Percentiles rank a stretch among this genome's conserved stretches.
phyloP scores from a whole-genome alignment of 73 alveolate genomes.

The Symbiodinium pilosum region DNA sequence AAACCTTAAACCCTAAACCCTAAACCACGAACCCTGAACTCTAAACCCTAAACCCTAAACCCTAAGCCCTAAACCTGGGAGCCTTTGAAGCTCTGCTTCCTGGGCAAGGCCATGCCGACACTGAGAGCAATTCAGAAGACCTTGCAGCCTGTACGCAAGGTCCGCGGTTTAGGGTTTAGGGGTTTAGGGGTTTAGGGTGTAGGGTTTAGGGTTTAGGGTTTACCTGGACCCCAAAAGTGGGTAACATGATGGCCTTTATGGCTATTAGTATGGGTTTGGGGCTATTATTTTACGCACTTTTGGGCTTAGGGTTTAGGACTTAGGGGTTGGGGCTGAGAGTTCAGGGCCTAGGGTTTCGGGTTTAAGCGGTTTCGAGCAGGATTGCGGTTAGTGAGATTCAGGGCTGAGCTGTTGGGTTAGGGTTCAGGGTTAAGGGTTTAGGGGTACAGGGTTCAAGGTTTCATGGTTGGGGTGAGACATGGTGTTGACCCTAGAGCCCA shows the following conservation, averaged over 20 bases:
- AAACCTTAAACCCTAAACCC: background rate
- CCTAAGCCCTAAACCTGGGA: background rate
- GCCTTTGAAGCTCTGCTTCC: too few relatives aligned
- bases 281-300: too few relatives aligned
- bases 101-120: constrained; percentile 46
- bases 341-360: too few relatives aligned
- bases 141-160: constrained; percentile 69
- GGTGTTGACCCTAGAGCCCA: background rate
- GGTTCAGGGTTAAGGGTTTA: background rate
- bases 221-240: too few relatives aligned
- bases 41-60: constrained; percentile 1
- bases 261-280: too few relatives aligned
- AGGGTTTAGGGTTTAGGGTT: background rate
- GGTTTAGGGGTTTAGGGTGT: too few relatives aligned
- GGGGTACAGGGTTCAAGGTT: too few relatives aligned
- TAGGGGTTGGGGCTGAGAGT: too few relatives aligned
- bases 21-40: background rate
- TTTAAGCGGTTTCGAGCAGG: too few relatives aligned
- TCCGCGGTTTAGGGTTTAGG: background rate
- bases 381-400: too few relatives aligned
- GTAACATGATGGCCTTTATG: too few relatives aligned
- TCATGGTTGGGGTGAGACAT: background rate
- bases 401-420: background rate
- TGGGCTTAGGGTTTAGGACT: too few relatives aligned
- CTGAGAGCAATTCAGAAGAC: constrained; percentile 46